Percentiles rank a stretch among this genome's conserved stretches.
Conservation (phyloP, 2,329 filamentous ascomycete species). For the Aspergillus neoniger region DNA sequence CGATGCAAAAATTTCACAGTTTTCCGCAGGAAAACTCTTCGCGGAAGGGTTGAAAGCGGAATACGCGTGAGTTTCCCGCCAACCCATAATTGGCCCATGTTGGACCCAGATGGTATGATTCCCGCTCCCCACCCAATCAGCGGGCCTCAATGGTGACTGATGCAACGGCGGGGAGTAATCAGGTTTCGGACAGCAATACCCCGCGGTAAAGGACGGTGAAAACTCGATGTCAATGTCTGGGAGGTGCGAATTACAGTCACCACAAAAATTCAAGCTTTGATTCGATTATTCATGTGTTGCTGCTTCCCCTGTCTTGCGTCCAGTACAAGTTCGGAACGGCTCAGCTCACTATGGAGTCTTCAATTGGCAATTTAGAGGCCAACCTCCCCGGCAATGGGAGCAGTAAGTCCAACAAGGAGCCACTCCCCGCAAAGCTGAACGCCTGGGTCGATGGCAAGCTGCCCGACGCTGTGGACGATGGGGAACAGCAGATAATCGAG, state of each 20-base stretch:
- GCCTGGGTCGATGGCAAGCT: not conserved
- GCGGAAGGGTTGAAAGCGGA: not conserved
- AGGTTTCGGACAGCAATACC: not conserved
- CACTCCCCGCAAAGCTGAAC: not conserved
- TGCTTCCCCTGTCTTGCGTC: not conserved
- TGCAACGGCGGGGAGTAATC: not conserved
- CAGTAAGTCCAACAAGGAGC: not conserved
- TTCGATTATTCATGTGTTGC: not conserved
- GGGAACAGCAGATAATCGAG: constrained; percentile 3
- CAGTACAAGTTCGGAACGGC: not conserved
- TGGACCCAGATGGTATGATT: not conserved
- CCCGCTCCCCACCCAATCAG: not conserved
- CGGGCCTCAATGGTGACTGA: not conserved
- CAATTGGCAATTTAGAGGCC: not conserved
- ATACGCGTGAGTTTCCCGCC: not conserved
- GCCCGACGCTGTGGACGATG: not conserved
- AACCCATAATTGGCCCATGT: not conserved
- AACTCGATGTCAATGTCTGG: not conserved
- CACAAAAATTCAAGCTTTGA: not conserved
- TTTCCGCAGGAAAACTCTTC: not conserved
- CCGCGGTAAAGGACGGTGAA: not conserved
- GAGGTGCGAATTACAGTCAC: not conserved
- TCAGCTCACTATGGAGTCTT: not conserved
- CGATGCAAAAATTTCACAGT: not conserved
- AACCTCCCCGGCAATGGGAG: not conserved